A percentile compares a stretch with the other conserved stretches of the same genome.
phyloP scores from a whole-genome alignment of 768 basidiomycete species.

The Suillus decipiens region DNA sequence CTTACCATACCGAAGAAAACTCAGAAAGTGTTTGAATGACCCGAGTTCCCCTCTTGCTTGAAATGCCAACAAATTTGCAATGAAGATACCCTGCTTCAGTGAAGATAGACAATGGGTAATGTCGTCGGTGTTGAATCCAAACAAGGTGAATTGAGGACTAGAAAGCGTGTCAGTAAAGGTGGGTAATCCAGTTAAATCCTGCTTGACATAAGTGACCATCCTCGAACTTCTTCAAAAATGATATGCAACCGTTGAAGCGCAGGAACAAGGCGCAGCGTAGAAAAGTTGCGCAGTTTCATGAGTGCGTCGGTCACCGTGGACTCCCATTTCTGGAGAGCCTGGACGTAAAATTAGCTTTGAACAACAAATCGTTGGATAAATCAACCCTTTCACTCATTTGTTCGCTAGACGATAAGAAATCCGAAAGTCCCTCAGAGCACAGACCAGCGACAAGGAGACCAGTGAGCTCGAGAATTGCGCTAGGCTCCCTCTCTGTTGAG shows the following conservation, averaged over 20 bases:
- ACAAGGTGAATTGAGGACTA: constrained; percentile 60
- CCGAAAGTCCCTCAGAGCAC: constrained; percentile 66
- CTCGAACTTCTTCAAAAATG: constrained; percentile 74
- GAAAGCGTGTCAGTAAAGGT: constrained; percentile 12
- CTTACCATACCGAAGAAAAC: constrained; percentile 76
- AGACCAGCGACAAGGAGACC: constrained; percentile 69
- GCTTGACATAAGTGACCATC: constrained; percentile 71
- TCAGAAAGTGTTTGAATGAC: constrained; percentile 78
- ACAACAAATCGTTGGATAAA: constrained; percentile 16
- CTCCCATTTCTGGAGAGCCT: constrained; percentile 88
- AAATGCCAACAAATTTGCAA: constrained; percentile 68
- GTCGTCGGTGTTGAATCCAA: constrained; percentile 53
- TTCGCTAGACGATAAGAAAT: constrained; percentile 77
- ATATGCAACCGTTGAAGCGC: constrained; percentile 78
- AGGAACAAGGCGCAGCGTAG: constrained; percentile 68
- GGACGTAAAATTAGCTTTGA: constrained; percentile 23
- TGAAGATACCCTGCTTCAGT: constrained; percentile 57
- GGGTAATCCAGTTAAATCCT: constrained; percentile 27
- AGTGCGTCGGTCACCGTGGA: constrained; percentile 69
- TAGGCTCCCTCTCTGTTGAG: constrained; percentile 56
- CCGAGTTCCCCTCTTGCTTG: constrained; percentile 65
- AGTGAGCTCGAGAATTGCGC: constrained; percentile 72
- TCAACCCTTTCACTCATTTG: constrained; percentile 81
- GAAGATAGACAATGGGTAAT: constrained; percentile 55
- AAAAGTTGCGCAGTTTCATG: constrained; percentile 69